Evolutionary conservation across 2,329 filamentous ascomycete species (phyloP), one percentile per base, ranked within the genome.

Genomic region (Ophiostoma quercus): DNA sequence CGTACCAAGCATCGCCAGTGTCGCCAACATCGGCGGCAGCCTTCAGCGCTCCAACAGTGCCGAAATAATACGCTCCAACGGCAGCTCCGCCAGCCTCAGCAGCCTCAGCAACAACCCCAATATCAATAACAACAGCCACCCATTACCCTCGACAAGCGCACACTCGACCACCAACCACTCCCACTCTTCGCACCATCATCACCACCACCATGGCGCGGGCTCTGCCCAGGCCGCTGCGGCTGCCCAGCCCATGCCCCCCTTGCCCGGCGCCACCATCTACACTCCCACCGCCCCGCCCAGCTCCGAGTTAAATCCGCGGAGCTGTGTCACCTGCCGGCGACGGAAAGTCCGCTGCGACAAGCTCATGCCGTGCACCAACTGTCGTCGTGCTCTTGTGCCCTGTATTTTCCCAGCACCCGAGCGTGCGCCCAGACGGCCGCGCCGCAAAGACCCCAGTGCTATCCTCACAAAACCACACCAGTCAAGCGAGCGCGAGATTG

Each of bases 371-470:
- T 87, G 85, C 73, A 83, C 84, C 4, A 87, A 86, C 73, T 87
- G 85, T 74, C 82, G 82, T 11, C 80, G 82, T 4, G 84, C 82
- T 12, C 80, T 82, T 67, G 85, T 87, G 57, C 77, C 81, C 11
- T 87, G 85, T 72, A 77, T 85, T 34, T 77, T 83, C 19, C 84
- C 84, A 0, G 80, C 83, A 1, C 76, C 77, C 60, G 82, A 86
- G 70, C 82, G 81, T 1, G 81, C 83, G 0, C 84, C 84, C 70
- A 79, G 83, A 76, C 86, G 85, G 83, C 83, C 84, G 54, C 82
- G 84, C 25, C 84, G 84, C 47, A 90, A 89, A 76, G 85, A 90
- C 65, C 86, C 87, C 6, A 89, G 90, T 75, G 87, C 86, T 68
- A 3, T 47, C 6, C 19, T 67, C 29, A 67, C 54, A 39, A 68